These are phyloP conservation scores for Plasmodium knowlesi DNA, from an alignment of 169 alveolate genomes.

Conservation along the genomic window DNA sequence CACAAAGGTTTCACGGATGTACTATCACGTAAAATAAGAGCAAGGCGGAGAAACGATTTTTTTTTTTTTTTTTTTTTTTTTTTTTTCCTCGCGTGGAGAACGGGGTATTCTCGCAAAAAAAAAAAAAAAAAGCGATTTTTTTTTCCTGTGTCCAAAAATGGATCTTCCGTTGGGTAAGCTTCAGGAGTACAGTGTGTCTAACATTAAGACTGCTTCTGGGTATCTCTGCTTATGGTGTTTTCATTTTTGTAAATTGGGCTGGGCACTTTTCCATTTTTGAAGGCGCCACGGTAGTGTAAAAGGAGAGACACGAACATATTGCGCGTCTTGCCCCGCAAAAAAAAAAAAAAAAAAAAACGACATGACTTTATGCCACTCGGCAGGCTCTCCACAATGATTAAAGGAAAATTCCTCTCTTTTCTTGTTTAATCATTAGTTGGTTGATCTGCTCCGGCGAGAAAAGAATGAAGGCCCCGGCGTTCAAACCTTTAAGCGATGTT, in stretches of 20 bases:
- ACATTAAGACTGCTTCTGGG: background rate
- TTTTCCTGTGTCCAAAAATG: background rate
- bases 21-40: background rate
- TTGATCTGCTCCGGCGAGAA: background rate
- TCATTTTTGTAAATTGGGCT: background rate
- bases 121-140: too few species aligned
- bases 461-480: constrained; percentile 27
- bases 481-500: constrained; percentile 40
- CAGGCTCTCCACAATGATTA: background rate
- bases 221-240: background rate
- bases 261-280: background rate
- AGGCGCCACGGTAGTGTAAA: background rate
- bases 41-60: background rate
- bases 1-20: background rate
- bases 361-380: background rate
- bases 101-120: background rate
- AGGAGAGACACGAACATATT: background rate
- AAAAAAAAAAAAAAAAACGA: background rate
- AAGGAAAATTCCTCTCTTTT: background rate
- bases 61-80: background rate
- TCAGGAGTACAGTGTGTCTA: background rate
- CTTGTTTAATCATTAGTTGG: background rate
- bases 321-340: background rate
- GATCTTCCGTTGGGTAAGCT: background rate
- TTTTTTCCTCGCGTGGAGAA: background rate